phyloP scores from a whole-genome alignment of 345 rosid genomes.

The Eucalyptus sp. region DNA sequence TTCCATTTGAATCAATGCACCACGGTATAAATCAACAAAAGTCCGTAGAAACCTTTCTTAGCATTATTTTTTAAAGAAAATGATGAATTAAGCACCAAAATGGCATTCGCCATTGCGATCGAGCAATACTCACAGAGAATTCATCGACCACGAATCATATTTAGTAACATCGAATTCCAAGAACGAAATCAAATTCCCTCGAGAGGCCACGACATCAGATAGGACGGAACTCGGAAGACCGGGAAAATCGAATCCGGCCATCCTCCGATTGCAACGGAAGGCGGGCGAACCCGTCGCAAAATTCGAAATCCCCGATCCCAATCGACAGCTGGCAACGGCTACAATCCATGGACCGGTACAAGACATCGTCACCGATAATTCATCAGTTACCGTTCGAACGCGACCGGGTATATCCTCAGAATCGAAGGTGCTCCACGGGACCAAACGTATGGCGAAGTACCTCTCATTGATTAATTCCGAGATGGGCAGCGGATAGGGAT shows the following conservation, averaged over 20 bases:
- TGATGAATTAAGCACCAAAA: background rate
- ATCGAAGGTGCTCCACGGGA: background rate
- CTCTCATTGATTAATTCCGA: background rate
- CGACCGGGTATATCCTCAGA: fast-evolving
- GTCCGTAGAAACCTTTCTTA: background rate
- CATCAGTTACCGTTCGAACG: background rate
- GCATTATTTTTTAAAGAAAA: background rate
- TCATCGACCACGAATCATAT: fast-evolving
- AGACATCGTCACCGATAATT: background rate
- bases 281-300: fast-evolving
- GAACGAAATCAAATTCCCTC: background rate
- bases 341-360: background rate
- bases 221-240: background rate
- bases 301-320: no score
- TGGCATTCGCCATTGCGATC: background rate
- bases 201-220: fast-evolving
- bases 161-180: fast-evolving
- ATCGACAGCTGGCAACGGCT: fast-evolving
- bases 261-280: background rate
- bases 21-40: background rate
- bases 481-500: background rate
- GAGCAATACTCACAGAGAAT: background rate
- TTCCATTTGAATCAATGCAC: background rate
- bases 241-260: background rate
- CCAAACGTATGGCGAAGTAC: background rate